Conservation (phyloP, 768 basidiomycete species). For the Sutorius australiensis region DNA sequence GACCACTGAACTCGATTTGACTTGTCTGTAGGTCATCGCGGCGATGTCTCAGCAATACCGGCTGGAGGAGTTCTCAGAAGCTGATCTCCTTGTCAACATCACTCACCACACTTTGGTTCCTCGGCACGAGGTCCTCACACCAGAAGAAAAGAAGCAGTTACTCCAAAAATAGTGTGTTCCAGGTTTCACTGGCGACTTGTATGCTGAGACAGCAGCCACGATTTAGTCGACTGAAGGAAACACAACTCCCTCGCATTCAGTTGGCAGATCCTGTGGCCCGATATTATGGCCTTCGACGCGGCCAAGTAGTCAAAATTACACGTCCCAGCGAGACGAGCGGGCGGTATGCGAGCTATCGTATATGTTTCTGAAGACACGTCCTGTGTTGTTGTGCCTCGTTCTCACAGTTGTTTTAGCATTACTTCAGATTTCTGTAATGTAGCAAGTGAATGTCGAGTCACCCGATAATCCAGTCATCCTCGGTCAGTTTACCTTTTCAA, state of each 20-base stretch:
- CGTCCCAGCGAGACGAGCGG: constrained; percentile 96
- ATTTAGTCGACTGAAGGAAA: constrained; percentile 90
- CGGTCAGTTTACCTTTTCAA: constrained; percentile 2
- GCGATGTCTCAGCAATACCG: constrained; percentile 85
- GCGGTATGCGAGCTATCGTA: constrained; percentile 87
- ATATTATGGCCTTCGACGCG: constrained; percentile 93
- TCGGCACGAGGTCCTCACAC: constrained; percentile 79
- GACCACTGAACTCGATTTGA: neutral
- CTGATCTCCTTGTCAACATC: constrained; percentile 96
- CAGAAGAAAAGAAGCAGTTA: constrained; percentile 82
- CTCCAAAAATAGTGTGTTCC: constrained; percentile 87
- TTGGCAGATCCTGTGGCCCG: constrained; percentile 95
- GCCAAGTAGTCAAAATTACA: constrained; percentile 98
- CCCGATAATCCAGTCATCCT: neutral
- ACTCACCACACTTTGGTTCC: constrained; percentile 95
- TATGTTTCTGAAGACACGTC: constrained; percentile 60
- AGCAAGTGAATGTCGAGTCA: constrained; percentile 8
- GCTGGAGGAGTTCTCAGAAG: constrained; percentile 95
- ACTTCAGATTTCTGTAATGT: constrained; percentile 14
- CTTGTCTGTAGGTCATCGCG: constrained; percentile 68
- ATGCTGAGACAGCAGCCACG: constrained; percentile 4
- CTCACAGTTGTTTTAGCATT: constrained; percentile 1
- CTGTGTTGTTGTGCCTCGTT: neutral
- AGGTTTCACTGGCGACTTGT: constrained; percentile 1
- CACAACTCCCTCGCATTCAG: constrained; percentile 96